Evolutionary conservation across 345 rosid species (phyloP).

Genomic region (Erysimum cheiranthoides): DNA sequence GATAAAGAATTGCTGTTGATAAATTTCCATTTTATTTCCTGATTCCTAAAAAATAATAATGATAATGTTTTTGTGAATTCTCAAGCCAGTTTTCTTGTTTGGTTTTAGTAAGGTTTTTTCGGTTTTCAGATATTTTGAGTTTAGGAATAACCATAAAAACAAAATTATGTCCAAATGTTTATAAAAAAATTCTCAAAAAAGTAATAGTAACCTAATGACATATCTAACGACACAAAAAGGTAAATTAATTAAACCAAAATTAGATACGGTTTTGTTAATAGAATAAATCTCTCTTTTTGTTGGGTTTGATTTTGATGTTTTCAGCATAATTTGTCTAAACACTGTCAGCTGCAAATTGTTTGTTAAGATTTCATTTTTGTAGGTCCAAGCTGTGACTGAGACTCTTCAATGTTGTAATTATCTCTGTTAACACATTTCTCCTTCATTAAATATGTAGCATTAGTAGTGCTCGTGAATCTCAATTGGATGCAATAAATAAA

Average conservation of each 20-base stretch:
- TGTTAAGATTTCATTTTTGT: slow-evolving; percentile 23
- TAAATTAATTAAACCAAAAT: not conserved
- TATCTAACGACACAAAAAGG: not conserved
- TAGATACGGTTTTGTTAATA: not conserved
- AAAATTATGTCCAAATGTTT: too few species aligned
- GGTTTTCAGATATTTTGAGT: not conserved
- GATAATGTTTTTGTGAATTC: not conserved
- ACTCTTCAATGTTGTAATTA: slow-evolving; percentile 16
- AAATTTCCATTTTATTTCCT: not conserved
- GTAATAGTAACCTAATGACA: not conserved
- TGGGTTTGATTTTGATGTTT: slow-evolving; percentile 23
- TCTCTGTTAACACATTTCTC: not conserved
- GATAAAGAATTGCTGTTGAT: not conserved
- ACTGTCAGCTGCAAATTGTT: slow-evolving; percentile 18
- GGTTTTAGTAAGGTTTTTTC: not conserved
- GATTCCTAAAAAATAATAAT: not conserved
- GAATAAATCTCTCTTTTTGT: not conserved
- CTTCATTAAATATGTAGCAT: slow-evolving; percentile 4
- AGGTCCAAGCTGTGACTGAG: slow-evolving; percentile 38
- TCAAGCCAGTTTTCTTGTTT: slow-evolving; percentile 2
- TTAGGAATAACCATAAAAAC: too few species aligned
- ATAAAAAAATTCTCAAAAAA: too few species aligned
- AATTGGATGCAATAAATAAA: slow-evolving; percentile 47
- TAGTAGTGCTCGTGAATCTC: slow-evolving; percentile 38
- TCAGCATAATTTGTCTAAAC: slow-evolving; percentile 1